Percentiles rank a stretch among this genome's conserved stretches.
These are phyloP conservation scores for Limonomyces culmigenus DNA, from an alignment of 1,284 basidiomycete genomes.

Conservation along the genomic window DNA sequence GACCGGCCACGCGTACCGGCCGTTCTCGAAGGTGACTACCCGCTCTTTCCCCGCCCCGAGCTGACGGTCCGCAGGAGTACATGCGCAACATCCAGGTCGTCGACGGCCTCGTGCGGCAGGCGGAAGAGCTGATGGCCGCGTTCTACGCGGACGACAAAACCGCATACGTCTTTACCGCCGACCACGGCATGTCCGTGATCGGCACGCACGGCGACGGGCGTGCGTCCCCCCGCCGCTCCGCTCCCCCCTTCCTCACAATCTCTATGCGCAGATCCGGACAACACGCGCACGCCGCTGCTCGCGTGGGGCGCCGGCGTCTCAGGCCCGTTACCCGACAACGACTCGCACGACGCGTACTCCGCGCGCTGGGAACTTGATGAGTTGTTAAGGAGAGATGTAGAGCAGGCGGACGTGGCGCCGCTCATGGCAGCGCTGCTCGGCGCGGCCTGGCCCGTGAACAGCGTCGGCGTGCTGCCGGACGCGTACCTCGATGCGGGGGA, in stretches of 20 bases:
- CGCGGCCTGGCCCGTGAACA: slow-evolving; percentile 58
- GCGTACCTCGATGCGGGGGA: slow-evolving; percentile 28
- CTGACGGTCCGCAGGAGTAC: slow-evolving; percentile 41
- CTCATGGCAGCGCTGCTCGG: slow-evolving; percentile 68
- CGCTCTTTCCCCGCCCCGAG: slow-evolving; percentile 1
- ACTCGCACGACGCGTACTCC: slow-evolving; percentile 56
- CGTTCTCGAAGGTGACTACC: slow-evolving; percentile 50
- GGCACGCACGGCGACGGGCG: slow-evolving; percentile 86
- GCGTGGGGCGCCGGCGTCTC: slow-evolving; percentile 72
- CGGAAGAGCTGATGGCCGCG: slow-evolving; percentile 42
- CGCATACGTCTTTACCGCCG: slow-evolving; percentile 73
- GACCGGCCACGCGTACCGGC: slow-evolving; percentile 77
- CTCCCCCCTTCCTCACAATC: slow-evolving; percentile 2
- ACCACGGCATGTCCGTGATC: slow-evolving; percentile 82
- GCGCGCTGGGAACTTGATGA: slow-evolving; percentile 39
- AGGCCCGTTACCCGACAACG: slow-evolving; percentile 37
- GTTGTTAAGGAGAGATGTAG: slow-evolving; percentile 53
- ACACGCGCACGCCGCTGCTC: slow-evolving; percentile 75
- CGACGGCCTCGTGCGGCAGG: slow-evolving; percentile 57
- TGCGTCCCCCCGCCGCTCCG: slow-evolving; percentile 16
- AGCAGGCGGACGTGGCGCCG: slow-evolving; percentile 73
- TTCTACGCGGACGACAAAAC: slow-evolving; percentile 62
- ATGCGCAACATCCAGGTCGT: slow-evolving; percentile 76
- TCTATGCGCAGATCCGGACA: slow-evolving; percentile 54
- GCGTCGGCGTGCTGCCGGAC: slow-evolving; percentile 59